Evolutionary conservation across 768 basidiomycete species (phyloP), one percentile per base, ranked within the genome.

Genomic region (Amanita rimosa): DNA sequence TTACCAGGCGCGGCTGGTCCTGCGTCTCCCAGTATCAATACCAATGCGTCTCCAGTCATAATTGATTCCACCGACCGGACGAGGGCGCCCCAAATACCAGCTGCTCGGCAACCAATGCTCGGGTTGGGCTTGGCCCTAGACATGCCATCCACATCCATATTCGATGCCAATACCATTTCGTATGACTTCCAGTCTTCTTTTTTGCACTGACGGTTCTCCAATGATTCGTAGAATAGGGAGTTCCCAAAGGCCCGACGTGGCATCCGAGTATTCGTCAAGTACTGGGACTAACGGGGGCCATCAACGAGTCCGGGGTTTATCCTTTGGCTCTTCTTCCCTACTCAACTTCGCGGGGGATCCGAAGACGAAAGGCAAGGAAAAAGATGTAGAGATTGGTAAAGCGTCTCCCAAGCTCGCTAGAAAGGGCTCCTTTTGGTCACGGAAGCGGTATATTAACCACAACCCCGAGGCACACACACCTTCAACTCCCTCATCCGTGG

Each of bases 351-450:
- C 57, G 22, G 50, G 65, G 6, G 66, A 73, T 21, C 47, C 59
- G 9, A 79, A 79, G 55, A 70, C 66, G 10, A 76, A 75, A 50
- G 68, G 64, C n/a, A 69, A 70, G 45, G 69, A 70, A 39, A 61
- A 61, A 16, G 65, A 62, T 35, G 55, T 52, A 52, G 61, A 53
- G 35, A 29, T 55, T 24, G 50, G 63, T 4, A 61, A 59, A 46
- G n/a, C 60, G 5, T 52, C 64, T 16, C 60, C 70, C 6, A 74
- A 71, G 35, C 56, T 82, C 27, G 63, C 72, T 9, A 75, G 81
- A 44, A 78, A 77, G 59, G 57, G 78, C 8, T 86, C 85, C 5
- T 85, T 85, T 56, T 86, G 83, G 83, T 67, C 65, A 40, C 73
- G 76, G 51, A 79, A 70, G 63, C 70, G 75, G 21, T 33, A 43